These are phyloP conservation scores for Rhododendron henanense DNA, from an alignment of 148 eudicot genomes.

Conservation along the genomic window DNA sequence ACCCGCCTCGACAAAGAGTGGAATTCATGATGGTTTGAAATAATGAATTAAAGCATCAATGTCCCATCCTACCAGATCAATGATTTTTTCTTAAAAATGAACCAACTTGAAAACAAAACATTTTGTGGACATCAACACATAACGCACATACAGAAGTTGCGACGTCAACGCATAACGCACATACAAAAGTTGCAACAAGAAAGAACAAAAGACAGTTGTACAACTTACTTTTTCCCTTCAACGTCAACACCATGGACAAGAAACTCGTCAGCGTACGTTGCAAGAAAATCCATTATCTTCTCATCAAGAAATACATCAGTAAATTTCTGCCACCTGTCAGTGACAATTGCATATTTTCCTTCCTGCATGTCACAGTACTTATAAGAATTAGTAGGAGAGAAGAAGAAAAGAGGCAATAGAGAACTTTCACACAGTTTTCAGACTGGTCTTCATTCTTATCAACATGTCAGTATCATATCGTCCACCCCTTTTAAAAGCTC, in stretches of 20 bases:
- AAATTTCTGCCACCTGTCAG: constrained; percentile 99
- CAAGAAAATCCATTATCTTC: constrained; percentile 65
- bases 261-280: constrained; percentile 88
- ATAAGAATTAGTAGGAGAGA: neutral
- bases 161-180: neutral
- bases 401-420: neutral
- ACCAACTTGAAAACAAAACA: neutral
- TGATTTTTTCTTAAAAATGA: neutral
- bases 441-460: neutral
- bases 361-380: constrained; percentile 42
- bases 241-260: constrained; percentile 99
- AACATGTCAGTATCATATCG: neutral
- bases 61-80: neutral
- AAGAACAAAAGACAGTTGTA: neutral
- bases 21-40: neutral
- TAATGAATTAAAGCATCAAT: neutral
- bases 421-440: neutral
- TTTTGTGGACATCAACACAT: neutral
- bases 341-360: constrained; percentile 81
- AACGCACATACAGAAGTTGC: neutral
- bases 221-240: constrained; percentile 92
- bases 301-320: constrained; percentile 72
- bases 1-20: neutral
- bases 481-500: neutral
- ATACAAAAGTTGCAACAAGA: constrained; percentile 7